Conservation (phyloP, 2,329 filamentous ascomycete genomes). For the Ophiostoma montium region DNA sequence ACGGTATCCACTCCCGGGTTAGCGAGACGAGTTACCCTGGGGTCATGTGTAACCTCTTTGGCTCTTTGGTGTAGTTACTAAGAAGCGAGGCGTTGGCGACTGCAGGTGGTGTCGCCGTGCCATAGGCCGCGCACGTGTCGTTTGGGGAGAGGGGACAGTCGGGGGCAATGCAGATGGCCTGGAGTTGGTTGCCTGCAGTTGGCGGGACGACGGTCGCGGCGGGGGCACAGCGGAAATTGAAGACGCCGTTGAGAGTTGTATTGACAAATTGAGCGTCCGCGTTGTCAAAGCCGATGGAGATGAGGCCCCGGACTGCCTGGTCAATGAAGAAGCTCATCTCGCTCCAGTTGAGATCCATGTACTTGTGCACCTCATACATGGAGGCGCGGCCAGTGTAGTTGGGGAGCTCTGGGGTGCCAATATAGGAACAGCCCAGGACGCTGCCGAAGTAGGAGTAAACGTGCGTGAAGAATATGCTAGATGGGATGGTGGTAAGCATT, state of each 20-base stretch:
- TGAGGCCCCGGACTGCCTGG: conserved; percentile 7
- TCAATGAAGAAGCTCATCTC: conserved; percentile 9
- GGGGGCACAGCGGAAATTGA: conserved; percentile 9
- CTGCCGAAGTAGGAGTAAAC: conserved; percentile 8
- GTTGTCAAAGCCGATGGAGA: conserved; percentile 6
- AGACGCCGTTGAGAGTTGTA: conserved; percentile 3
- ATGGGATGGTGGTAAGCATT: too few relatives aligned
- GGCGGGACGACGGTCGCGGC: conserved; percentile 5
- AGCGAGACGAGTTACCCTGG: too few relatives aligned
- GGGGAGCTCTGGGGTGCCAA: conserved; percentile 1
- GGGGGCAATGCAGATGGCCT: conserved; percentile 9
- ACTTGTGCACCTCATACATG: conserved; percentile 11
- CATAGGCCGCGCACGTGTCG: conserved; percentile 7
- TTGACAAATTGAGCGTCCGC: conserved; percentile 9
- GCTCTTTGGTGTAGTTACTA: too few relatives aligned
- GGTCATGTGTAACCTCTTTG: too few relatives aligned
- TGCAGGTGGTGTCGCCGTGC: background rate
- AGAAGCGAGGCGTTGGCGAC: too few relatives aligned
- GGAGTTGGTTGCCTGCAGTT: conserved; percentile 6
- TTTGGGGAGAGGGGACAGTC: conserved; percentile 7
- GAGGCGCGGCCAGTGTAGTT: conserved; percentile 7
- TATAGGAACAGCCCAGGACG: conserved; percentile 7
- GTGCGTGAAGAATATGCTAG: conserved; percentile 8
- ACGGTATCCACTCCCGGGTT: too few relatives aligned
- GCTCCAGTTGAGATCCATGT: conserved; percentile 8